phyloP scores from a whole-genome alignment of 768 basidiomycete species.

The Panaeolus papilionaceus region DNA sequence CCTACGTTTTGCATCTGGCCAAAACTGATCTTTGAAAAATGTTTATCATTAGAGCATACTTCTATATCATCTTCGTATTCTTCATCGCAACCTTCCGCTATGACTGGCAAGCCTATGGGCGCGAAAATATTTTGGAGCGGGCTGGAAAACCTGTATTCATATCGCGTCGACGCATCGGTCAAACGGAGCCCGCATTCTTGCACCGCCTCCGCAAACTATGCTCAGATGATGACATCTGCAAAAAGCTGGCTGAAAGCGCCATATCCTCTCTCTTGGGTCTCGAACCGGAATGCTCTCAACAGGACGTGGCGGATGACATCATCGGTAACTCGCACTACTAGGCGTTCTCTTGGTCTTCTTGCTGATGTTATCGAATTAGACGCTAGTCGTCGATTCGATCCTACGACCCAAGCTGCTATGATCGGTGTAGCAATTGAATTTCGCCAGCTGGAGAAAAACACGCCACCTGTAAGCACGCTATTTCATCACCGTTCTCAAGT shows the following conservation, averaged over 20 bases:
- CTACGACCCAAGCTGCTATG: constrained; percentile 55
- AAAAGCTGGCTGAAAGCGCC: constrained; percentile 51
- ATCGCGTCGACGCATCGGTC: constrained; percentile 58
- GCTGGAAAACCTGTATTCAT: constrained; percentile 49
- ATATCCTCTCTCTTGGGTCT: constrained; percentile 58
- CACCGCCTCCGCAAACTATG: constrained; percentile 52
- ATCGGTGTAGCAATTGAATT: constrained; percentile 57
- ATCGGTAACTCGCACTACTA: constrained; percentile 46
- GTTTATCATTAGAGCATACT: constrained; percentile 17
- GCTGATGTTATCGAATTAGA: constrained; percentile 32
- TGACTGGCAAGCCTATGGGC: constrained; percentile 37
- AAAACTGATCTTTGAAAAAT: constrained; percentile 31
- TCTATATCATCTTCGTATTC: constrained; percentile 34
- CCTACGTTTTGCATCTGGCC: constrained; percentile 16
- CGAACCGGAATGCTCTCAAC: constrained; percentile 60
- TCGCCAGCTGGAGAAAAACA: constrained; percentile 65
- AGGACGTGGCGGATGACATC: constrained; percentile 62
- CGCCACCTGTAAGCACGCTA: constrained; percentile 38
- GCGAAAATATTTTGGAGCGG: constrained; percentile 55
- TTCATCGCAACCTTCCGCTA: constrained; percentile 23
- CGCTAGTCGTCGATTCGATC: constrained; percentile 47
- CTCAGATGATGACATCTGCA: constrained; percentile 50
- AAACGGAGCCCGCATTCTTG: constrained; percentile 55
- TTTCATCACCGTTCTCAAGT: neutral
- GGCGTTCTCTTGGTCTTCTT: neutral